Base-by-base conservation (phyloP, 2,329 filamentous ascomycete genomes). In the Stemphylium beticola region DNA sequence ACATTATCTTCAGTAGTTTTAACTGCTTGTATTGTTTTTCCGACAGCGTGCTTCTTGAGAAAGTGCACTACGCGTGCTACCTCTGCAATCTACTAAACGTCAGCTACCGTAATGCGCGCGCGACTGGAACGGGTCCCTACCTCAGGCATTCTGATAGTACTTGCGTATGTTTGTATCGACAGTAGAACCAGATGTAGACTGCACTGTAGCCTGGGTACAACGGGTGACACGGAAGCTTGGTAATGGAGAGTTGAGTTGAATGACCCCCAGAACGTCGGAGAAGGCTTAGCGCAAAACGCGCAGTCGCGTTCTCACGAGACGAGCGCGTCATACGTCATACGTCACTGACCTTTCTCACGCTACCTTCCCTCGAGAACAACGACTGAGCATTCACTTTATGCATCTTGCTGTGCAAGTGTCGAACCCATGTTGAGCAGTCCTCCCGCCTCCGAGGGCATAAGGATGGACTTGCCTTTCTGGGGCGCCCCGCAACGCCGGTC, bases 61-160 rank as follows among this genome's bases (percentile, higher is more conserved):
- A 88, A 96, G 73, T 96, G 90, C 44, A 96, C 91, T 62, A 93
- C 85, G 38, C 93, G 90, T 17, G 92, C 90, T 62, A 97, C 89
- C 70, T 82, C 80, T 32, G 76, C 79, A 41, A 82, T 81, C 78
- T 82, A 44, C 26, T 36, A 24, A 20, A 22, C 10, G 52, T 66
- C 37, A 68, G 55, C 50, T 32, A 20, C 4, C 29, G 17, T 40
- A 10, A 14, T 54, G 20, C 22, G 20, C 22, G 42, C 36, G 29
- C 14, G 31, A 52, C 15, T 33, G 20, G 39, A 36, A 32, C 36
- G 45, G 48, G 53, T 43, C 41, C 61, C 49, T 58, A 74, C 74
- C 71, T 76, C 74, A 60, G 74, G 74, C 74, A 76, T 76, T 26
- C 40, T 60, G 39, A 11, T 67, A 14, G 15, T 12, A 10, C 14